Percentiles rank a stretch among this genome's conserved stretches.
phyloP scores from a whole-genome alignment of 805 yeast species.

The Candida loeiensis region DNA sequence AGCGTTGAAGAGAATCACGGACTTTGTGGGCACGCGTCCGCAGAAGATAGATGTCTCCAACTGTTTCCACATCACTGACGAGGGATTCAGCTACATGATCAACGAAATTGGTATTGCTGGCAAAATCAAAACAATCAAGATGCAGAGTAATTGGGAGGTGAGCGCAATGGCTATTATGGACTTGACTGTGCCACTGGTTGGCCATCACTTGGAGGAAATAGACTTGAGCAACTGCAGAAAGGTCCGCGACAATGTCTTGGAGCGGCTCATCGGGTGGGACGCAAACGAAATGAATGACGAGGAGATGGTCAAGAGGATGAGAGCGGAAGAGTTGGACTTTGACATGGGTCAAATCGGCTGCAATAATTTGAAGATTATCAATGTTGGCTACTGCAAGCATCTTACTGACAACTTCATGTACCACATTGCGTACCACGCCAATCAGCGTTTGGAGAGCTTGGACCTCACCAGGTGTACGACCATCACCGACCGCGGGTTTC shows the following conservation, averaged over 20 bases:
- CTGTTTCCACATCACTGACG: constrained; percentile 76
- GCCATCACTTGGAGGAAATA: constrained; percentile 52
- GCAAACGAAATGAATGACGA: constrained; percentile 10
- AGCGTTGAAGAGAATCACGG: constrained; percentile 54
- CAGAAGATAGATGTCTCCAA: constrained; percentile 58
- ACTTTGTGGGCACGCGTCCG: constrained; percentile 71
- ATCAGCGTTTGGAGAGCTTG: constrained; percentile 49
- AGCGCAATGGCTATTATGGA: constrained; percentile 83
- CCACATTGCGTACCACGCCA: constrained; percentile 59
- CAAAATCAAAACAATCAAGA: constrained; percentile 48
- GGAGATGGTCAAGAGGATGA: constrained; percentile 3
- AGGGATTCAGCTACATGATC: constrained; percentile 66
- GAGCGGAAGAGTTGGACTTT: constrained; percentile 7
- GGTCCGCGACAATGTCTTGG: constrained; percentile 67
- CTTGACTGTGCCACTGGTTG: constrained; percentile 61
- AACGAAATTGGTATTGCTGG: constrained; percentile 70
- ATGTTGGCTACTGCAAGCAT: constrained; percentile 72
- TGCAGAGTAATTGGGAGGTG: constrained; percentile 74
- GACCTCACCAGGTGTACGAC: constrained; percentile 74
- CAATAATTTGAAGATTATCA: constrained; percentile 48
- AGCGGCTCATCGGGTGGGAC: constrained; percentile 61
- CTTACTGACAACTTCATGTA: constrained; percentile 66
- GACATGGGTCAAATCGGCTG: constrained; percentile 47
- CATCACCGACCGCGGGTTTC: constrained; percentile 71
- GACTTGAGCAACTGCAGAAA: constrained; percentile 72